Base-by-base conservation (phyloP, 2,329 filamentous ascomycete species). In the Pestalotiopsis sp. region DNA sequence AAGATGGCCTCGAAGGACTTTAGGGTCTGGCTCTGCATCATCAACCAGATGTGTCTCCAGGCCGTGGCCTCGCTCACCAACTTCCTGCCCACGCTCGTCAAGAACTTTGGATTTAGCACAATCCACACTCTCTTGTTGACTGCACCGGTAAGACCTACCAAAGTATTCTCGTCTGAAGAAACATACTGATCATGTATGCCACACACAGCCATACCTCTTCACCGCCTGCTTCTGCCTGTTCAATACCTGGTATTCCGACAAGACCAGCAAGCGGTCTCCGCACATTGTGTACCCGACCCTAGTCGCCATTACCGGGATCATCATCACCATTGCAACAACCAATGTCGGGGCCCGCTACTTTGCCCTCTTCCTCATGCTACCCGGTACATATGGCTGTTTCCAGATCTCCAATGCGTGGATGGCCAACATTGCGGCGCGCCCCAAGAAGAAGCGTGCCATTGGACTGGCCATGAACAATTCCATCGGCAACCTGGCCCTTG, bases 31-130 rank as follows among this genome's bases (percentile, higher is more conserved):
- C 68, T 78, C 4, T 77, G 75, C 57, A 74, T 76, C 9, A 36
- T 73, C 12, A 72, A 70, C 62, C 75, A 78, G 69, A 70, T 78
- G 65, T 75, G 75, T 27, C 61, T 78, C 6, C 75, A 78, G 65
- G 75, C 76, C 3, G 75, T 74, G 4, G 76, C 76, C 3, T 76
- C 76, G 3, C 67, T 78, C 11, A 78, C 76, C 61, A 79, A 77
- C 70, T 79, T 79, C 67, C 69, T 79, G 17, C 77, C 77, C 7
- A 77, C 76, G 1, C 70, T 78, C 13, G 76, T 78, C 57, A 70
- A 72, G 25, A 74, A 70, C 38, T 75, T 78, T 58, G 77, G 77
- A 3, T 78, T 69, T 67, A 64, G 57, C 23, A 75, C 72, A 17
- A 74, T 74, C 56, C 60, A 76, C 12, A 78, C 77, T 1, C 72